Conservation (phyloP, 2,329 filamentous ascomycete species). For the Ophiostoma sp. region DNA sequence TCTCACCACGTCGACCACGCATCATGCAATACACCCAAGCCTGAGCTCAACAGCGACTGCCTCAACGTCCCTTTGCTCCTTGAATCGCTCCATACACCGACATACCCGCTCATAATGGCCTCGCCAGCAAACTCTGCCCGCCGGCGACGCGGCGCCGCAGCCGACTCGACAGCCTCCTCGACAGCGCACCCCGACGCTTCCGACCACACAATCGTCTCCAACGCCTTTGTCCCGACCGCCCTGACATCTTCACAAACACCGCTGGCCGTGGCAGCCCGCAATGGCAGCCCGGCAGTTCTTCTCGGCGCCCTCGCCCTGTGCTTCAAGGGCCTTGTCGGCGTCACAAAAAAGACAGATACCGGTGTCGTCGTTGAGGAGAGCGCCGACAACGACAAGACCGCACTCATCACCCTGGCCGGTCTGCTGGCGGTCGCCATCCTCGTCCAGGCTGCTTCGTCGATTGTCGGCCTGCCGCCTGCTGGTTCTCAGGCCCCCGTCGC, state of each 20-base stretch:
- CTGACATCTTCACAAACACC: constrained; percentile 21
- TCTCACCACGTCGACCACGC: neutral
- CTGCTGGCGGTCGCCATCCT: constrained; percentile 32
- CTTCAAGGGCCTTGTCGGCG: constrained; percentile 32
- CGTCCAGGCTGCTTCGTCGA: constrained; percentile 46
- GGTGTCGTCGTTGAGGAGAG: neutral
- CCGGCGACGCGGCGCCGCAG: constrained; percentile 19
- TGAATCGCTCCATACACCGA: neutral
- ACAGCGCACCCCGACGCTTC: constrained; percentile 6
- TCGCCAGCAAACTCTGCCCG: constrained; percentile 13
- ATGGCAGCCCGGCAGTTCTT: constrained; percentile 31
- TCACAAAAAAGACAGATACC: neutral
- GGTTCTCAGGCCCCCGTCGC: constrained; percentile 34
- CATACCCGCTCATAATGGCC: neutral
- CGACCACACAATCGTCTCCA: neutral
- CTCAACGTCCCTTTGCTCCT: too few relatives aligned
- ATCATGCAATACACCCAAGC: neutral
- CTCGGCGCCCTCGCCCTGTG: constrained; percentile 29
- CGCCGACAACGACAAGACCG: constrained; percentile 18
- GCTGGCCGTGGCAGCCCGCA: constrained; percentile 31
- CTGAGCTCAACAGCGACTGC: neutral
- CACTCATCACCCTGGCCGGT: constrained; percentile 30
- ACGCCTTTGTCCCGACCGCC: constrained; percentile 17
- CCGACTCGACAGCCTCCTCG: neutral
- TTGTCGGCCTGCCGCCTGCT: constrained; percentile 59